Percentiles rank a stretch among this genome's conserved stretches.
Evolutionary conservation across 495 filamentous ascomycete genomes (phyloP).

Genomic region (Aspergillus ostianus): DNA sequence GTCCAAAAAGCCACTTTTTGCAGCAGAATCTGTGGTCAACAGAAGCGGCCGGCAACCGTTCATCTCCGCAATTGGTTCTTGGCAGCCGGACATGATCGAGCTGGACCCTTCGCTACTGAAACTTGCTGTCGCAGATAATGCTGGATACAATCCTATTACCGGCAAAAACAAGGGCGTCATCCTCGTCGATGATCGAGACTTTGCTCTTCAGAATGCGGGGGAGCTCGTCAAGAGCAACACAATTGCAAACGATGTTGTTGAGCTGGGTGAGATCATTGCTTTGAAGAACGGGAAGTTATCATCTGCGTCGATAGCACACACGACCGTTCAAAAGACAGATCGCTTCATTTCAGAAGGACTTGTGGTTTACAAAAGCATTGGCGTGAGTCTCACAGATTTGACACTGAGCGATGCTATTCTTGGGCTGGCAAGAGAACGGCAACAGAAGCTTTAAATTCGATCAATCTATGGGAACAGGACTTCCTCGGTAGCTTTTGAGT

Average conservation of each 20-base stretch:
- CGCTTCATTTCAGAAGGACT: conserved; percentile 4
- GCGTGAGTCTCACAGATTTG: conserved; percentile 15
- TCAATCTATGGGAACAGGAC: no score
- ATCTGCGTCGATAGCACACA: neutral
- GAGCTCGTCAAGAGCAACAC: neutral
- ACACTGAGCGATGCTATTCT: conserved; percentile 6
- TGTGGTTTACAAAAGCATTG: conserved; percentile 19
- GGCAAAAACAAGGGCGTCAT: neutral
- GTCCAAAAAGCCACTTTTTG: neutral
- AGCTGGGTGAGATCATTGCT: neutral
- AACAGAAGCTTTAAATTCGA: no score
- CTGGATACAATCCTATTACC: neutral
- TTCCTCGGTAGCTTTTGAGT: no score
- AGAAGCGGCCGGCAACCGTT: conserved; percentile 6
- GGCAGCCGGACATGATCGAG: conserved; percentile 22
- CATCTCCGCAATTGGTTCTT: conserved; percentile 17
- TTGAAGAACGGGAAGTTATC: no score
- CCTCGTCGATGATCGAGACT: neutral
- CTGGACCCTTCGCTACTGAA: conserved; percentile 11
- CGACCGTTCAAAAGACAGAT: neutral
- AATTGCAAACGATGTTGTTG: neutral
- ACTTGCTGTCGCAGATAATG: neutral
- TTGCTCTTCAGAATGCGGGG: neutral
- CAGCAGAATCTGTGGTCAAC: neutral
- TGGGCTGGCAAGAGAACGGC: neutral